These are phyloP conservation scores for Suillus clintonianus DNA, from an alignment of 768 basidiomycete species.

Conservation along the genomic window DNA sequence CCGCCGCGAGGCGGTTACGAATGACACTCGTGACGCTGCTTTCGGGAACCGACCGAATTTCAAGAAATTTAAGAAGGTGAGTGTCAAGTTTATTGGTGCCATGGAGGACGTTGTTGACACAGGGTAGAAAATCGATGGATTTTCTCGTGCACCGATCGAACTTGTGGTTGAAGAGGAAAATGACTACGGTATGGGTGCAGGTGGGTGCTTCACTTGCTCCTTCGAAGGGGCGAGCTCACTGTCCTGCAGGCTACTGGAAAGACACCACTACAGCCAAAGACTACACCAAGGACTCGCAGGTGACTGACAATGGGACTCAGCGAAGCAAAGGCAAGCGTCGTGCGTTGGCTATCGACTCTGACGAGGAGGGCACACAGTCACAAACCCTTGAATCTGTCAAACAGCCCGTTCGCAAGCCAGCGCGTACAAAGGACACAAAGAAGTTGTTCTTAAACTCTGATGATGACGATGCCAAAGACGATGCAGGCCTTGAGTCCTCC, in stretches of 20 bases:
- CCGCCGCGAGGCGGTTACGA: conserved; percentile 18
- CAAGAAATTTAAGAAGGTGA: conserved; percentile 80
- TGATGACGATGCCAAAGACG: conserved; percentile 34
- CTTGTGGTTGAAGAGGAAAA: conserved; percentile 52
- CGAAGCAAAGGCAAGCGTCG: conserved; percentile 16
- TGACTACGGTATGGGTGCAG: conserved; percentile 55
- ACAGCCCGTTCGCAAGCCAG: conserved; percentile 21
- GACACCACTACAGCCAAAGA: conserved; percentile 25
- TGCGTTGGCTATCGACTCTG: conserved; percentile 40
- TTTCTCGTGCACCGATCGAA: conserved; percentile 44
- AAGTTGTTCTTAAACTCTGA: conserved; percentile 57
- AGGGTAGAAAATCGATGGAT: conserved; percentile 29
- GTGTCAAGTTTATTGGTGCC: conserved; percentile 9
- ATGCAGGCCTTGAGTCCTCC: background rate
- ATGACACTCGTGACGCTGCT: conserved; percentile 37
- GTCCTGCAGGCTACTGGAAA: conserved; percentile 58
- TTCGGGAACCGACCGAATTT: conserved; percentile 55
- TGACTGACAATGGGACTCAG: conserved; percentile 10
- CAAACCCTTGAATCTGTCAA: conserved; percentile 14
- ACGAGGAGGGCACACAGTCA: conserved; percentile 32
- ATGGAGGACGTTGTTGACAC: background rate
- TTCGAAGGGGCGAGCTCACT: conserved; percentile 4
- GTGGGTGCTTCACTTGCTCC: conserved; percentile 34
- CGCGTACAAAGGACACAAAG: conserved; percentile 32
- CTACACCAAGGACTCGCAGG: conserved; percentile 21